Evolutionary conservation across 208 protist genomes (phyloP).

Genomic region (Leishmania amazonensis): DNA sequence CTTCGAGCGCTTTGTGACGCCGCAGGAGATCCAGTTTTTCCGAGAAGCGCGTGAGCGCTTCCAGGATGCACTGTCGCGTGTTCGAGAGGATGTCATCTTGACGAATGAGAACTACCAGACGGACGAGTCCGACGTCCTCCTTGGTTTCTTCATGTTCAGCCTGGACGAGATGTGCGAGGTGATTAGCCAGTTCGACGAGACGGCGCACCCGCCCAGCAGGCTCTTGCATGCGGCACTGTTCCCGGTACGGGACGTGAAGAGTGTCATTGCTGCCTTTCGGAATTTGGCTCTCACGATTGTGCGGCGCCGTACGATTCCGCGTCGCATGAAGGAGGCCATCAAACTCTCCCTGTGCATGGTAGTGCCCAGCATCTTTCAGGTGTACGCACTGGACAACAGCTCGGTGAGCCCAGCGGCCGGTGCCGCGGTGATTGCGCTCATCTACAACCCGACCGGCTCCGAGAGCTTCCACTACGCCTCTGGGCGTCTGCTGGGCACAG

Average conservation of each 20-base stretch:
- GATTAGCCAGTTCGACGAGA: conserved; percentile 74
- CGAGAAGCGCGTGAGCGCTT: conserved; percentile 75
- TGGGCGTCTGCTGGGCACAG: conserved; percentile 84
- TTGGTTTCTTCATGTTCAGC: conserved; percentile 93
- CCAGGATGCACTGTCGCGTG: conserved; percentile 81
- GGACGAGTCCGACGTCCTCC: conserved; percentile 85
- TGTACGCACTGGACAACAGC: conserved; percentile 80
- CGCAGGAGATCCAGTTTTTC: conserved; percentile 79
- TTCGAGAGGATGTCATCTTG: conserved; percentile 89
- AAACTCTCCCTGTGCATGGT: conserved; percentile 91
- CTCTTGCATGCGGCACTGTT: conserved; percentile 52
- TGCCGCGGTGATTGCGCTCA: conserved; percentile 86
- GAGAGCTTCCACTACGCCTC: conserved; percentile 91
- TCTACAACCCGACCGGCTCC: conserved; percentile 87
- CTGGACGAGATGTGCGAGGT: conserved; percentile 88
- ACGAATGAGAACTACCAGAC: conserved; percentile 92
- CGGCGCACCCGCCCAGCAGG: conserved; percentile 47
- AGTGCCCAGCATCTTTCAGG: conserved; percentile 84
- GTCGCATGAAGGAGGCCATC: conserved; percentile 89
- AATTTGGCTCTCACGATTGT: conserved; percentile 54
- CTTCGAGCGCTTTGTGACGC: conserved; percentile 65
- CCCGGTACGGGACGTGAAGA: conserved; percentile 67
- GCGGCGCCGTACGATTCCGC: conserved; percentile 64
- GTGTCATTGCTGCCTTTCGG: conserved; percentile 56
- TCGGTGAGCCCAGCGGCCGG: conserved; percentile 81